Evolutionary conservation across 2,329 filamentous ascomycete genomes (phyloP).

Genomic region (Aspergillus eucalypticola): DNA sequence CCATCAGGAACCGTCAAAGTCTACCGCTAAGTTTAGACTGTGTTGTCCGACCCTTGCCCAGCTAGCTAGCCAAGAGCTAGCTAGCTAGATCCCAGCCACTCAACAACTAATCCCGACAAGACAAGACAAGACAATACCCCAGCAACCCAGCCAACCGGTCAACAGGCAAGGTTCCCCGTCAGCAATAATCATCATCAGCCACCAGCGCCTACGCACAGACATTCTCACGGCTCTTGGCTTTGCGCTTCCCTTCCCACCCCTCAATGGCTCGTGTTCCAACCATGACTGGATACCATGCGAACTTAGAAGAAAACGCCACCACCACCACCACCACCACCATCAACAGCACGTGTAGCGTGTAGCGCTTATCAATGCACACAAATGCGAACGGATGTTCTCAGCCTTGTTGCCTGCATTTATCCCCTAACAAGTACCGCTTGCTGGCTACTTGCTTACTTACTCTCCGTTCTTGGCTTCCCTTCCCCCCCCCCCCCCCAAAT

Average conservation of each 20-base stretch:
- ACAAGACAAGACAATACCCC: too few species aligned
- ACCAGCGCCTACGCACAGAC: neutral
- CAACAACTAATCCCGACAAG: neutral
- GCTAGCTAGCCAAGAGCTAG: neutral
- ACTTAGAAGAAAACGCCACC: neutral
- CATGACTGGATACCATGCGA: neutral
- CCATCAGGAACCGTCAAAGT: conserved; percentile 23
- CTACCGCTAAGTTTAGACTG: conserved; percentile 13
- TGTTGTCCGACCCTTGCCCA: neutral
- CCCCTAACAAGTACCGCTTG: too few species aligned
- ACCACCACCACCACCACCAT: neutral
- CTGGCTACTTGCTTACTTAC: neutral
- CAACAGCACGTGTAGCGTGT: neutral
- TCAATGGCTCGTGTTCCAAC: neutral
- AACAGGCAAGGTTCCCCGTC: neutral
- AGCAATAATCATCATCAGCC: neutral
- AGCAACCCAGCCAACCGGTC: neutral
- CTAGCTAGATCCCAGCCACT: neutral
- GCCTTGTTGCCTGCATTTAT: neutral
- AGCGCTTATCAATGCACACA: neutral
- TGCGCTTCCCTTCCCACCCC: neutral
- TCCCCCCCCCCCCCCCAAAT: too few species aligned
- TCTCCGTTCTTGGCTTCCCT: neutral
- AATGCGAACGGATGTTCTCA: conserved; percentile 1
- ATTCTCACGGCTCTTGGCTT: neutral